phyloP scores from a whole-genome alignment of 1,139 yeast genomes.

The Suhomyces taliae region DNA sequence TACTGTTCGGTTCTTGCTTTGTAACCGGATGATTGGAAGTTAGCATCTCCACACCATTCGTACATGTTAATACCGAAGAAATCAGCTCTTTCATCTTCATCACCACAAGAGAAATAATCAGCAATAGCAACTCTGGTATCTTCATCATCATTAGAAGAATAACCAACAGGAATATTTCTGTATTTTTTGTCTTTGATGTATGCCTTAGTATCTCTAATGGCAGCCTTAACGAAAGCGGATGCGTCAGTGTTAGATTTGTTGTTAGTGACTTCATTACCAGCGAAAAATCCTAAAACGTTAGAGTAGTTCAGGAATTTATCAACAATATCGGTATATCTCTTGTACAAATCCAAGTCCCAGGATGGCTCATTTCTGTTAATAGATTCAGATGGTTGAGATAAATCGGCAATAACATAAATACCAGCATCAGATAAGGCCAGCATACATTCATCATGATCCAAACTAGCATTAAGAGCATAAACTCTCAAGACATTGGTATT shows the following conservation, averaged over 20 bases:
- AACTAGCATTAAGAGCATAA: constrained; percentile 74
- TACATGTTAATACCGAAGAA: constrained; percentile 91
- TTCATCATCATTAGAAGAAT: constrained; percentile 85
- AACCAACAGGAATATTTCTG: constrained; percentile 85
- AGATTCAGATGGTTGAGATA: constrained; percentile 77
- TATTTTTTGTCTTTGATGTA: constrained; percentile 66
- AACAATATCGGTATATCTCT: constrained; percentile 76
- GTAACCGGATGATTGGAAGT: constrained; percentile 72
- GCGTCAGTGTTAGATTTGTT: constrained; percentile 50
- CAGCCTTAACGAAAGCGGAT: constrained; percentile 87
- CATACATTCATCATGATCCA: constrained; percentile 89
- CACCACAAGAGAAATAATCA: constrained; percentile 78
- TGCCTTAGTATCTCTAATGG: constrained; percentile 85
- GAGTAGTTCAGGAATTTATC: constrained; percentile 83
- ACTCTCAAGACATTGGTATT: constrained; percentile 75
- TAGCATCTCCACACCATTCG: constrained; percentile 84
- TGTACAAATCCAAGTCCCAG: constrained; percentile 66
- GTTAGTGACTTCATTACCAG: constrained; percentile 86
- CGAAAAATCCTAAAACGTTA: constrained; percentile 84
- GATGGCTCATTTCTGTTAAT: constrained; percentile 74
- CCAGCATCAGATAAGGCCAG: constrained; percentile 83
- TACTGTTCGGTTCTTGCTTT: constrained; percentile 58
- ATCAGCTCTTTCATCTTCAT: constrained; percentile 65
- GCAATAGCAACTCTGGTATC: constrained; percentile 73
- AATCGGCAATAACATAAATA: constrained; percentile 82